These are phyloP conservation scores for Fusarium haematococcum DNA, from an alignment of 2,329 filamentous ascomycete species.

Conservation along the genomic window DNA sequence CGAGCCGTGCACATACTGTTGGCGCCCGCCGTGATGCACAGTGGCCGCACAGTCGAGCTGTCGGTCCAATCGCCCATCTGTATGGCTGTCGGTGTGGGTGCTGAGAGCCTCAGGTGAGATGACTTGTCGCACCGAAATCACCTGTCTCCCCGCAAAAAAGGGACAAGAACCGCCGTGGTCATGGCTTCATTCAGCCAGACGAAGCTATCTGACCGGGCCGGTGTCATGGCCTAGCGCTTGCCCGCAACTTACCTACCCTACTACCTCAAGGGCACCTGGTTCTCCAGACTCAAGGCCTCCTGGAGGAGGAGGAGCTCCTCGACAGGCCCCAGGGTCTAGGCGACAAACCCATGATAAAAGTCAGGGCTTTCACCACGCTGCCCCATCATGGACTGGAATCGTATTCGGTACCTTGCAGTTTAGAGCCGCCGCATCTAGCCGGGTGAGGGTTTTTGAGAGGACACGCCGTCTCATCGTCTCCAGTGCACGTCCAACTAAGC, in stretches of 20 bases:
- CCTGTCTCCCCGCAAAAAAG: conserved; percentile 30
- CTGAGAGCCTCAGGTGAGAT: conserved; percentile 39
- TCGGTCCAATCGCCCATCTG: conserved; percentile 11
- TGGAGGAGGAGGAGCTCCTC: conserved; percentile 2
- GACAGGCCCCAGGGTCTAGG: conserved; percentile 3
- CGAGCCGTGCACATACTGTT: conserved; percentile 38
- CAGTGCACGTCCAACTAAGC: conserved; percentile 34
- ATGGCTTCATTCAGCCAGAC: conserved; percentile 17
- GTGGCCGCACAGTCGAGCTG: conserved; percentile 18
- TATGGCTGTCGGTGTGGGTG: conserved; percentile 30
- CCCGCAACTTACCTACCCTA: neutral
- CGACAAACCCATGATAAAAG: conserved; percentile 4
- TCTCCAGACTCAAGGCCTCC: conserved; percentile 12
- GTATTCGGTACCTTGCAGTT: conserved; percentile 35
- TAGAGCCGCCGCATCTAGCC: conserved; percentile 35
- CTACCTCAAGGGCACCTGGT: conserved; percentile 7
- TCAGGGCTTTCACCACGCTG: conserved; percentile 13
- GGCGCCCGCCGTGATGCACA: neutral
- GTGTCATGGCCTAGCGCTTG: conserved; percentile 5
- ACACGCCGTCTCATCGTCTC: conserved; percentile 8
- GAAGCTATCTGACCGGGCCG: conserved; percentile 17
- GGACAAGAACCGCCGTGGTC: conserved; percentile 7
- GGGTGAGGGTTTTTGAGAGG: conserved; percentile 25
- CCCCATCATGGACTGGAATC: conserved; percentile 17
- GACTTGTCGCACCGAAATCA: conserved; percentile 39